Evolutionary conservation across 371 early-diverging fungal species (phyloP), one percentile per base, ranked within the genome.

Genomic region (Umbelopsis sp.): DNA sequence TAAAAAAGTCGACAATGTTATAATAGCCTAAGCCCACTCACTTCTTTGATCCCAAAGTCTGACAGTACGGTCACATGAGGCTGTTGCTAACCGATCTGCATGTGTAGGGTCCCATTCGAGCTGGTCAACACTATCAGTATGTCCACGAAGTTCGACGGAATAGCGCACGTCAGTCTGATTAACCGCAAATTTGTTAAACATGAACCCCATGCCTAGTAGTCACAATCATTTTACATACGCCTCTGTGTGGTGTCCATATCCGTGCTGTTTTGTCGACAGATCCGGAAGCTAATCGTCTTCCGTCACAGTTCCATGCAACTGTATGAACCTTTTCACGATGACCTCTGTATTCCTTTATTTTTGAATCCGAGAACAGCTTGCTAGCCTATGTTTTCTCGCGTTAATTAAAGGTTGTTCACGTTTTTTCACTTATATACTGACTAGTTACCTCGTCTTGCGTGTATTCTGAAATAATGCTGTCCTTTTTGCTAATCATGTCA

Each of bases 1-100:
- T 41, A 10, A 7, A 41, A 6, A 7, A 0, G 22, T 22, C 12
- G 29, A 29, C 29, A 29, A 29, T 29, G 29, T 41, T 12, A 10
- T 41, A 10, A 41, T 7, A 41, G 7, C 41, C 41, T 38, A 18
- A 53, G 22, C 45, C 24, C 57, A 44, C 84, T 72, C 83, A 93
- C 93, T 82, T 72, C 94, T 80, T 51, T 92, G 85, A 78, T 94
- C 94, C 97, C 97, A 96, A 66, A 96, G 78, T 22, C 94, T 80
- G 2, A 94, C 92, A 0, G 93, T 93, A 71, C 87, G 91, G 79
- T 96, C 97, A 65, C 90, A 85, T 16, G 93, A 93, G 6, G 94
- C 93, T 6, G 97, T 92, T 0, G 93, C 96, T 62, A 96, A 80
- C 48, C 82, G 74, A 70, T 92, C 89, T 6, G 89, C 86, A 67